Conservation (phyloP, 108 stramenopile species). For the Nitzschia palea region DNA sequence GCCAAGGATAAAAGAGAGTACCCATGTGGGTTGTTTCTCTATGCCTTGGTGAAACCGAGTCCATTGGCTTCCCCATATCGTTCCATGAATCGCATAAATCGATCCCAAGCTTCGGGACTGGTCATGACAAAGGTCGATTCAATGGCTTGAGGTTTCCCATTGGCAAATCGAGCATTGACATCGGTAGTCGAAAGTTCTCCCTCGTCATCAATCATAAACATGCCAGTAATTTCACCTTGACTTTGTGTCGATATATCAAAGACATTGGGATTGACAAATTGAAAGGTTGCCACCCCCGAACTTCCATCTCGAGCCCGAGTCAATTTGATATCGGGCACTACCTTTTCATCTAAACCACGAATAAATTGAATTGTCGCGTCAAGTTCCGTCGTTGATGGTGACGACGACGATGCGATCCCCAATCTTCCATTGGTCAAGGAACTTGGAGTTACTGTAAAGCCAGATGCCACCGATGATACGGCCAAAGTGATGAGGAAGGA, state of each 20-base stretch:
- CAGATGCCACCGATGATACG: not conserved
- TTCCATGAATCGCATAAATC: constrained; percentile 90
- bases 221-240: constrained; percentile 64
- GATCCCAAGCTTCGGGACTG: constrained; percentile 77
- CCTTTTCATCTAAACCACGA: constrained; percentile 67
- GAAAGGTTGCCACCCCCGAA: constrained; percentile 72
- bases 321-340: constrained; percentile 70
- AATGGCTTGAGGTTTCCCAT: constrained; percentile 82
- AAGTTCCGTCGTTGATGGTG: not conserved
- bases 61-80: constrained; percentile 76
- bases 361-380: constrained; percentile 61
- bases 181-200: constrained; percentile 49
- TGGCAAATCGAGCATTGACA: constrained; percentile 75
- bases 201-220: constrained; percentile 80
- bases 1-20: no score
- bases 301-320: constrained; percentile 73
- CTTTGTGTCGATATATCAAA: constrained; percentile 71
- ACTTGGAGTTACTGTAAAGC: not conserved
- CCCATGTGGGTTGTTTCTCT: no score
- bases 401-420: no score
- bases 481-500: not conserved
- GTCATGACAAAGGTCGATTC: constrained; percentile 64
- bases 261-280: constrained; percentile 72
- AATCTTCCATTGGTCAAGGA: no score
- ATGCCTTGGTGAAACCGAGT: constrained; percentile 62